Base-by-base conservation (phyloP, 2,329 filamentous ascomycete species). In the Verticillium albo-atrum region DNA sequence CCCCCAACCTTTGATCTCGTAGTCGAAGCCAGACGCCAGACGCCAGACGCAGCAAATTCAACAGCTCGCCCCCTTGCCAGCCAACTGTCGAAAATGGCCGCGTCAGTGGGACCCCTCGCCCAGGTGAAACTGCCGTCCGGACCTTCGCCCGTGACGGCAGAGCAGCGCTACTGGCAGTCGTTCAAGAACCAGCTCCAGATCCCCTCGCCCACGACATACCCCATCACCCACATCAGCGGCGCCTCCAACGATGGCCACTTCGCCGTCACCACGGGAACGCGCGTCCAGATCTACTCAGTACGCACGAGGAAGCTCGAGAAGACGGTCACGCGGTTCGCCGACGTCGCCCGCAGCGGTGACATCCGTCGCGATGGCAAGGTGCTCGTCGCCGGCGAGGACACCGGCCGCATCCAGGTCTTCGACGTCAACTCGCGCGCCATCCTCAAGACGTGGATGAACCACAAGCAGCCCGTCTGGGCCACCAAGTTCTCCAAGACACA, bases 141-240 rank as follows among this genome's bases (percentile, higher is more conserved):
- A 56, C 92, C 92, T 60, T 88, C 89, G 47, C 89, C 91, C 58
- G 78, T 94, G 54, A 97, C 94, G 6, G 89, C 93, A 32, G 95
- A 99, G 79, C 93, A 98, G 77, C 85, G 89, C 65, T 98, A 98
- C 82, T 99, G 96, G 96, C 90, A 89, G 71, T 89, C 90, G 14
- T 99, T 99, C 81, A 92, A 91, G 77, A 95, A 93, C 67, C 91
- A 93, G 65, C 86, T 96, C 60, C 87, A 94, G 62, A 88, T 98
- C 63, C 91, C 95, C 53, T 96, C 94, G 63, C 92, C 93, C 64
- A 92, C 95, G 64, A 91, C 91, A 71, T 92, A 90, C 72, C 90
- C 92, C 53, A 86, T 99, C 68, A 97, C 92, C 34, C 89, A 96
- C 74, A 96, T 99, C 73, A 93, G 91, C 55, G 72, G 89, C 83